These are phyloP conservation scores for Ilex paraguariensis DNA, from an alignment of 305 asterid genomes.

Conservation along the genomic window DNA sequence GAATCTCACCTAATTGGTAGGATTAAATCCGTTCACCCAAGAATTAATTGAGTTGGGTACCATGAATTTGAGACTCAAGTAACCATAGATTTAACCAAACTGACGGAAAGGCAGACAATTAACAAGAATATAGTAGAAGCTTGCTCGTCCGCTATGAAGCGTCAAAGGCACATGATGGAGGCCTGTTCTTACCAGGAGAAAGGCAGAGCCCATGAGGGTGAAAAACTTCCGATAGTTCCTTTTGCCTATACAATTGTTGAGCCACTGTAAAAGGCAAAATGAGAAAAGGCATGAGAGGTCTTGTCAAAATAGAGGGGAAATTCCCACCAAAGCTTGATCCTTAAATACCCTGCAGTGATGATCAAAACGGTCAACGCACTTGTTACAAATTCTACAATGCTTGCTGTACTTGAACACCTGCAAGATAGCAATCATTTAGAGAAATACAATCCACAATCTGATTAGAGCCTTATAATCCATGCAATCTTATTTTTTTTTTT, in stretches of 20 bases:
- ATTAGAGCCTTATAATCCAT: too few relatives aligned
- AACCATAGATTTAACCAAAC: too few relatives aligned
- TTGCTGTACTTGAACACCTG: constrained; percentile 98
- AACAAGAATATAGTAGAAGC: too few relatives aligned
- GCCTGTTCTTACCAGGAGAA: constrained; percentile 77
- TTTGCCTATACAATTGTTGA: constrained; percentile 96
- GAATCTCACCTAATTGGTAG: too few relatives aligned
- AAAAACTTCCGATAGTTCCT: constrained; percentile 89
- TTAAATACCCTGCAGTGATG: constrained; percentile 94
- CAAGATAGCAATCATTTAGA: constrained; percentile 16
- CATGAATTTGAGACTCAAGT: too few relatives aligned
- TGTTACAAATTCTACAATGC: constrained; percentile 98
- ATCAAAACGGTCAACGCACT: constrained; percentile 90
- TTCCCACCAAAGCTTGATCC: constrained; percentile 4
- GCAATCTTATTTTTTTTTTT: too few relatives aligned
- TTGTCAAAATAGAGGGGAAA: constrained; percentile 3
- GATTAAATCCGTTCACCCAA: too few relatives aligned
- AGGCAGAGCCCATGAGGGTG: constrained; percentile 88
- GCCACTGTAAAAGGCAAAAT: constrained; percentile 61
- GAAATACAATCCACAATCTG: too few relatives aligned
- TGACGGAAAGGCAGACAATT: too few relatives aligned
- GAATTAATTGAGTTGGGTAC: too few relatives aligned
- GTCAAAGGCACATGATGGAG: constrained; percentile 12
- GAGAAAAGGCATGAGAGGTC: constrained; percentile 15
- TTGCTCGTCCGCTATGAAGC: too few relatives aligned